Conservation (phyloP, 306 rosid genomes). For the Rosa lucieae region DNA sequence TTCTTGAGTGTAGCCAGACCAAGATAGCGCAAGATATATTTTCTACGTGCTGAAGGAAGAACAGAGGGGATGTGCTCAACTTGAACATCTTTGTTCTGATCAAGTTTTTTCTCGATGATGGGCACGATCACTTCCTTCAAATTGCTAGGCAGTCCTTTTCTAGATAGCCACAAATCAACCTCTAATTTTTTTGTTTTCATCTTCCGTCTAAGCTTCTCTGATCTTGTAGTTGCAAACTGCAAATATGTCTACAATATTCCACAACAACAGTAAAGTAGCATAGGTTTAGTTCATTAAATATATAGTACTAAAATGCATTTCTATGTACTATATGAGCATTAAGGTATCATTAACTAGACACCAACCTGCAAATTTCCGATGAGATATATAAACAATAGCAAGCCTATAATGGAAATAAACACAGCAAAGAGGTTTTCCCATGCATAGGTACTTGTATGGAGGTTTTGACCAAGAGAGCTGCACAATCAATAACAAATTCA, state of each 20-base stretch:
- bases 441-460: not conserved
- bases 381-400: slow-evolving; percentile 1
- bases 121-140: slow-evolving; percentile 17
- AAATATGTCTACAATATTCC: not conserved
- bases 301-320: not conserved
- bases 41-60: slow-evolving; percentile 68
- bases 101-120: slow-evolving; percentile 16
- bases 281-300: not conserved
- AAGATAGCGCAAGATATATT: slow-evolving; percentile 16
- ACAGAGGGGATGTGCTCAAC: slow-evolving; percentile 40
- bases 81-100: slow-evolving; percentile 6
- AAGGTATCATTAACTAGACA: too few species aligned
- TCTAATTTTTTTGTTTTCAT: not conserved
- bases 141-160: slow-evolving; percentile 6
- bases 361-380: slow-evolving; percentile 3
- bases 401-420: not conserved
- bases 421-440: slow-evolving; percentile 2
- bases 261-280: not conserved
- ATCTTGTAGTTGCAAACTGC: not conserved
- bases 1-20: not conserved
- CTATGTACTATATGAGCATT: too few species aligned
- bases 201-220: not conserved
- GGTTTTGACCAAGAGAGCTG: slow-evolving; percentile 5
- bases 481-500: not conserved
- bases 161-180: not conserved